Percentiles rank a stretch among this genome's conserved stretches.
Conservation (phyloP, 306 rosid species). For the Phaseolus lunatus region DNA sequence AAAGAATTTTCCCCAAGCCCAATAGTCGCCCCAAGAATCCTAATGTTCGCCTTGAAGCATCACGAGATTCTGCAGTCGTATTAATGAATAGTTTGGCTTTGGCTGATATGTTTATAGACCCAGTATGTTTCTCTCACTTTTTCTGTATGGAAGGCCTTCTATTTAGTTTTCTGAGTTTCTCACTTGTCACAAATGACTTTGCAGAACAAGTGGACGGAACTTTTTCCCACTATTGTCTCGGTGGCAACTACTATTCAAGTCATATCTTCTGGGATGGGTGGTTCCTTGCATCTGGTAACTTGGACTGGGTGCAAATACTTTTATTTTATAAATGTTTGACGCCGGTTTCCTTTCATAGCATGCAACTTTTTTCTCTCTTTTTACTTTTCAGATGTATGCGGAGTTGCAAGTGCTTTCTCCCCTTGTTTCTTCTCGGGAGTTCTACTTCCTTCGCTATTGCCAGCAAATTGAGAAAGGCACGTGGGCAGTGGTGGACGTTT, state of each 20-base stretch:
- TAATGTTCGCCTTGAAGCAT: constrained; percentile 68
- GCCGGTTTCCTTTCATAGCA: not conserved
- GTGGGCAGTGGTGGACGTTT: constrained; percentile 87
- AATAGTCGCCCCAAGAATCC: constrained; percentile 65
- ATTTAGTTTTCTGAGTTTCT: not conserved
- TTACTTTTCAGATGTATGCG: constrained; percentile 69
- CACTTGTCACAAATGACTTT: constrained; percentile 36
- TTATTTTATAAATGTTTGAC: not conserved
- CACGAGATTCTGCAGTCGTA: constrained; percentile 77
- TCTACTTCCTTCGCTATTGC: constrained; percentile 78
- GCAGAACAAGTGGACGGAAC: constrained; percentile 84
- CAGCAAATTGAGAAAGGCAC: constrained; percentile 85
- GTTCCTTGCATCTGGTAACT: constrained; percentile 79
- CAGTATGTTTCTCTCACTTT: constrained; percentile 48
- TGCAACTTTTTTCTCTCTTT: not conserved
- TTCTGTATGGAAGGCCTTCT: not conserved
- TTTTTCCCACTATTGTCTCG: constrained; percentile 84
- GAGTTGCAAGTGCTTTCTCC: constrained; percentile 89
- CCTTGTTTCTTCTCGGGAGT: constrained; percentile 80
- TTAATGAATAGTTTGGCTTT: constrained; percentile 74
- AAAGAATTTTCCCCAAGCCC: constrained; percentile 64
- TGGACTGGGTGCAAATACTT: not conserved
- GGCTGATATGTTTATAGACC: constrained; percentile 83
- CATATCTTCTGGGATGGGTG: constrained; percentile 77
- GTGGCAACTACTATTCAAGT: constrained; percentile 80